Percentiles rank a stretch among this genome's conserved stretches.
Evolutionary conservation across 1,139 yeast species (phyloP).

Genomic region (Geotrichum bryndzae): DNA sequence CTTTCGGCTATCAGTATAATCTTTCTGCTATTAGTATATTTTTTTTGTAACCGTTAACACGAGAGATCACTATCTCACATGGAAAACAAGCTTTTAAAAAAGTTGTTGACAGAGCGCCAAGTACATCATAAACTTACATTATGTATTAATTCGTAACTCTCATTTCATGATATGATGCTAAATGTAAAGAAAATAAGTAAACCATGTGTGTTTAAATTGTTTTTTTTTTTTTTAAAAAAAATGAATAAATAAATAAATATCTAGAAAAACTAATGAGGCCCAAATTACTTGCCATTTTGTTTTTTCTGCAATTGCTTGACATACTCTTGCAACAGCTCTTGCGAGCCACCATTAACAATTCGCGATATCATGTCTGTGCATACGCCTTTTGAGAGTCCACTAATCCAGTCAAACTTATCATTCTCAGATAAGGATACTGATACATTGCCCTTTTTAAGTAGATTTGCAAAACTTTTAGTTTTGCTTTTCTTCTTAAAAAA

Average conservation of each 20-base stretch:
- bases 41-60: too few species aligned
- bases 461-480: not conserved
- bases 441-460: not conserved
- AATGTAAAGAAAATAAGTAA: too few species aligned
- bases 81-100: too few species aligned
- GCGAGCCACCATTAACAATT: conserved; percentile 1
- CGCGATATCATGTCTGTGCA: conserved; percentile 16
- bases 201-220: too few species aligned
- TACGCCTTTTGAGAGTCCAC: conserved; percentile 16
- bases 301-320: not conserved
- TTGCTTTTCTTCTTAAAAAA: not conserved
- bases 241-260: not conserved
- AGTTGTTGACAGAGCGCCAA: not conserved
- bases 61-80: too few species aligned
- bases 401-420: conserved; percentile 11
- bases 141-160: too few species aligned
- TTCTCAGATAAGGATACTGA: not conserved
- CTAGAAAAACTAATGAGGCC: not conserved
- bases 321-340: not conserved
- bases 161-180: too few species aligned
- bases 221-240: not conserved
- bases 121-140: too few species aligned
- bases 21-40: too few species aligned
- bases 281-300: not conserved
- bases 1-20: not conserved